Evolutionary conservation across 1,284 basidiomycete species (phyloP).

Genomic region (Puccinia horiana): DNA sequence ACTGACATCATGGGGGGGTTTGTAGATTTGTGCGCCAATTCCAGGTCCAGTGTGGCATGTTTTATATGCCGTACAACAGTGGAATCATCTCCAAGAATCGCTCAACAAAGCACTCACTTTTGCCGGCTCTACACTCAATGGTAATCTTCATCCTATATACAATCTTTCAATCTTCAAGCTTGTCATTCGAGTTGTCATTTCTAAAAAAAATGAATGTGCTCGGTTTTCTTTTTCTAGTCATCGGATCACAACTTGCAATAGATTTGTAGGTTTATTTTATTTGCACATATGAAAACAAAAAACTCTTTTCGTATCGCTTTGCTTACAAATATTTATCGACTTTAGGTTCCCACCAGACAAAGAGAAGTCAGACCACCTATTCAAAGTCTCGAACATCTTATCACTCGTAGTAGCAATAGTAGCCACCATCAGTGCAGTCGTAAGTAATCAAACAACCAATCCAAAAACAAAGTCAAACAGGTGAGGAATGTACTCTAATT

Average conservation of each 20-base stretch:
- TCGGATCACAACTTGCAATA: slow-evolving; percentile 22
- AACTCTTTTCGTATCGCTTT: not conserved
- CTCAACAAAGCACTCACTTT: not conserved
- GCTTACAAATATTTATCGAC: not conserved
- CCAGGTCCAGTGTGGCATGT: slow-evolving; percentile 37
- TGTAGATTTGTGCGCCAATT: slow-evolving; percentile 38
- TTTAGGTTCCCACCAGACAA: not conserved
- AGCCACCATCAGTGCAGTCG: not conserved
- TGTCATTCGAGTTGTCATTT: not conserved
- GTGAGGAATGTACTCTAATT: no score
- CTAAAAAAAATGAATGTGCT: not conserved
- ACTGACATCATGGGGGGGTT: no score
- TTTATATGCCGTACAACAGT: slow-evolving; percentile 28
- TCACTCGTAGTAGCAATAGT: slow-evolving; percentile 11
- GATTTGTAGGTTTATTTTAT: slow-evolving; percentile 17
- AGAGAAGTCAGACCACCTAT: slow-evolving; percentile 8
- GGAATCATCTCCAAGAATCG: slow-evolving; percentile 11
- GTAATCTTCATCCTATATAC: not conserved
- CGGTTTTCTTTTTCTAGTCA: not conserved
- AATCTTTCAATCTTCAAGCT: not conserved
- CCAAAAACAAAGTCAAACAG: no score
- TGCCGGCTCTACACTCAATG: not conserved
- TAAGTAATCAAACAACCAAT: no score
- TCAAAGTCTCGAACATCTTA: slow-evolving; percentile 17
- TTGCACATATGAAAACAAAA: no score